Base-by-base conservation (phyloP, 169 alveolate species). In the Plasmodium sp. region DNA sequence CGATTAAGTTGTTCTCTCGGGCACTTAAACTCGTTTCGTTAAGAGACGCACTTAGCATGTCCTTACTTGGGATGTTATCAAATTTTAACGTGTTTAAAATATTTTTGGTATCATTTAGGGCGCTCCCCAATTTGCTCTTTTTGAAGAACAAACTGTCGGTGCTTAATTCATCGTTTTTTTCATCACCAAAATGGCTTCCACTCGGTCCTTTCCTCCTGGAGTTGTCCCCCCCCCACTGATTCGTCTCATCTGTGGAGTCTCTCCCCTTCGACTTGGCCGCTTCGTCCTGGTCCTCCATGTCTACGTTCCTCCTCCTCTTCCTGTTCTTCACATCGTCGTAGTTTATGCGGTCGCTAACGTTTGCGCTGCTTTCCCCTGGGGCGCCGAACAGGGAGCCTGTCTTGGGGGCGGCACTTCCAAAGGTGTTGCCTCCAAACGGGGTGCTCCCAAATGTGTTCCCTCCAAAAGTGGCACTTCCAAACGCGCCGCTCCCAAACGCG, bases 301-400 rank as follows among this genome's bases (percentile, higher is more conserved):
- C 94, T 3, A 80, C n/a, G 74, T 90, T 81, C 73, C 90, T 90
- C 56, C 94, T 80, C 51, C 94, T 54, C 72, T 90, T 90, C 51
- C 94, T 58, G 22, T 81, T 90, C 34, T 39, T 79, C 9, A 90
- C 83, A 58, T 90, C 83, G 82, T 90, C 94, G 82, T 90, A 90
- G 54, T 90, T 90, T 90, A 90, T 79, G 48, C 58, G 67, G 5
- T 41, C 56, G 45, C 54, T 39, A 3, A 71, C 1, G 45, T 88
- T 73, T 39, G 62, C 18, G 27, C 27, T 0, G 27, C 27, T 22
- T 22, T 22, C 27, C 27, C 0, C 27, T 22, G 27, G 27, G 27
- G 0, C 27, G 27, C 27, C 27, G 27, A 22, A 22, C 27, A 22
- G 27, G 27, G 27, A 22, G 27, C 27, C 27, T 22, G 27, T 22